Conservation (phyloP, 2,329 filamentous ascomycete species). For the Botrytis squamosa region DNA sequence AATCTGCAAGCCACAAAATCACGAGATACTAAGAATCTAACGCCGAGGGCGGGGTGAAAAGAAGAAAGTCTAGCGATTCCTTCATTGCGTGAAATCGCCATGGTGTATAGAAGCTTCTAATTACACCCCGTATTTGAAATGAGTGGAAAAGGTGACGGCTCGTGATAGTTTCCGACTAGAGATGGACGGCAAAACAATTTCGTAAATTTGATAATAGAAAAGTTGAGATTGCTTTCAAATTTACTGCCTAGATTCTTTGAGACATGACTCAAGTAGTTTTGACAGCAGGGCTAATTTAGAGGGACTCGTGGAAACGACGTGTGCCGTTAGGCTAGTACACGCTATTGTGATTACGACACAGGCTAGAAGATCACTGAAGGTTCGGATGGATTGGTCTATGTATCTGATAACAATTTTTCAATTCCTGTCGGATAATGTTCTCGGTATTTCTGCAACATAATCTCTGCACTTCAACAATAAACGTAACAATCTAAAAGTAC, state of each 20-base stretch:
- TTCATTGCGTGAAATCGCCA: background rate
- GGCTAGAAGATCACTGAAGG: background rate
- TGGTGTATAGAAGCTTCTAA: background rate
- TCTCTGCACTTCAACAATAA: background rate
- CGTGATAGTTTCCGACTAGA: background rate
- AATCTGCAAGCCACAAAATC: background rate
- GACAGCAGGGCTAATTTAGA: conserved; percentile 6
- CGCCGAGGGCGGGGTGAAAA: background rate
- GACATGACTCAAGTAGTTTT: background rate
- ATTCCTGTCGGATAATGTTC: background rate
- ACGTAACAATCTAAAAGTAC: background rate
- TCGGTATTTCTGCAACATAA: no score
- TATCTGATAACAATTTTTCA: background rate
- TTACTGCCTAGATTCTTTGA: background rate
- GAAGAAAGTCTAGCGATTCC: background rate
- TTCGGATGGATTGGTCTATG: background rate
- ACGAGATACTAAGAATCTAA: background rate
- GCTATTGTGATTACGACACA: background rate
- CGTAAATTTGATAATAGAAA: background rate
- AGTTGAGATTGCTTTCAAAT: background rate
- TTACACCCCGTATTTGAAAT: background rate
- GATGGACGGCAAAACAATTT: background rate
- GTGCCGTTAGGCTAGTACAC: background rate
- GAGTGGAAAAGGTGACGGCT: background rate
- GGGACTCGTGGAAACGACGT: background rate